Evolutionary conservation across 116 monocot species (phyloP).

Genomic region (Posidonia oceanica): DNA sequence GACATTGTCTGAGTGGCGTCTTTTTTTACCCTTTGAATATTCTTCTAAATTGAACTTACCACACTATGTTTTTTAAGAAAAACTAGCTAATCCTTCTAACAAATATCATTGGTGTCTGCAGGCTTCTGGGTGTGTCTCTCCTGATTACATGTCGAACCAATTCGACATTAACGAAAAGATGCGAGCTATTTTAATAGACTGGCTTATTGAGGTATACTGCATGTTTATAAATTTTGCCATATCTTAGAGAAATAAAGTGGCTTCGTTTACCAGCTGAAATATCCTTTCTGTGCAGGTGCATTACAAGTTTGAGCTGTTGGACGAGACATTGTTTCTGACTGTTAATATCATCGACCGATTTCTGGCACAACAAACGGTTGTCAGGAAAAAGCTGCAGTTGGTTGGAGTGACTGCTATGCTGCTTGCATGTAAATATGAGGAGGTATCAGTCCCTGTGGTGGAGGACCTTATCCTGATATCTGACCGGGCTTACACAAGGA

Average conservation of each 20-base stretch:
- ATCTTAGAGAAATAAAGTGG: background rate
- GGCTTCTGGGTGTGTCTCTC: conserved; percentile 40
- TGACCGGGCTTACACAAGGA: conserved; percentile 67
- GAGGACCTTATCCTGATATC: conserved; percentile 78
- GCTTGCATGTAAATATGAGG: conserved; percentile 96
- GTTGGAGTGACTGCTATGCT: conserved; percentile 93
- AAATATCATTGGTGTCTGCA: conserved; percentile 7
- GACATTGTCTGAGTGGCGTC: too few relatives aligned
- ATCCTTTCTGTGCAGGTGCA: conserved; percentile 48
- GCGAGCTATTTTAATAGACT: conserved; percentile 77
- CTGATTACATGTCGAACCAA: conserved; percentile 75
- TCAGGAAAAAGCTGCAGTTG: conserved; percentile 88
- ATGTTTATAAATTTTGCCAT: background rate
- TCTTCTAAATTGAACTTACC: too few relatives aligned
- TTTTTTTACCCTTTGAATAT: too few relatives aligned
- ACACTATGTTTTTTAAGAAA: too few relatives aligned
- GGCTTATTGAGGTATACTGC: conserved; percentile 60
- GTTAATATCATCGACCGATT: conserved; percentile 95
- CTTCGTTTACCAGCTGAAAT: too few relatives aligned
- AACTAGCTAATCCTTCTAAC: background rate
- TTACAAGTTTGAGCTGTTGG: conserved; percentile 91
- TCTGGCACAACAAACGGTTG: conserved; percentile 51
- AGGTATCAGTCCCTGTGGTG: conserved; percentile 71
- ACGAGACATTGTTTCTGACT: conserved; percentile 81
- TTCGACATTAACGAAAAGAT: conserved; percentile 79